Evolutionary conservation across 306 rosid species (phyloP).

Genomic region (Medicago arabica): DNA sequence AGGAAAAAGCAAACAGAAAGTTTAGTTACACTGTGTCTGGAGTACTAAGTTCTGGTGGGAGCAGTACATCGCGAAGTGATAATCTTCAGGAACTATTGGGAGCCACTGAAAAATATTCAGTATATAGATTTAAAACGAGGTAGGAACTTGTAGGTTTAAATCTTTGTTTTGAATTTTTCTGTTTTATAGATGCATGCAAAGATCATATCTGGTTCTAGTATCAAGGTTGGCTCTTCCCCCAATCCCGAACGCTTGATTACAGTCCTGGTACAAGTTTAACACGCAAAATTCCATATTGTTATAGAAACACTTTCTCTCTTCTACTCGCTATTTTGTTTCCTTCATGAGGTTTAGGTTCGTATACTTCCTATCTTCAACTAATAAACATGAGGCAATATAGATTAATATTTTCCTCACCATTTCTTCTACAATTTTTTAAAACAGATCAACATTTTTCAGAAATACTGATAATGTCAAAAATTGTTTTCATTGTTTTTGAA

Average conservation of each 20-base stretch:
- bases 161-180: conserved; percentile 11
- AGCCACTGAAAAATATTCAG: conserved; percentile 51
- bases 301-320: background rate
- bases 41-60: conserved; percentile 67
- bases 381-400: too few species aligned
- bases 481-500: too few species aligned
- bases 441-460: too few species aligned
- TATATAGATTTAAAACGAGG: conserved; percentile 78
- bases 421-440: too few species aligned
- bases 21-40: conserved; percentile 75
- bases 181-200: conserved; percentile 34
- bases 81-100: conserved; percentile 68
- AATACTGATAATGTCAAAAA: too few species aligned
- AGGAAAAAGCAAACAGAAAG: conserved; percentile 56
- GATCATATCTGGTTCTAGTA: conserved; percentile 3
- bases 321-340: conserved; percentile 11
- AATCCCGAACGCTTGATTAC: background rate
- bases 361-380: background rate
- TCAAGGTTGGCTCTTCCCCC: conserved; percentile 14
- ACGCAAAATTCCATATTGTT: conserved; percentile 1
- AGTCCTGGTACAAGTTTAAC: conserved; percentile 12
- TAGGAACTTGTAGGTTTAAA: conserved; percentile 38
- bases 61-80: conserved; percentile 60
- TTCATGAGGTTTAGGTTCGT: background rate
- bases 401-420: too few species aligned